A percentile compares a stretch with the other conserved stretches of the same genome.
These are phyloP conservation scores for Protomyces macrosporus DNA, from an alignment of 1,139 yeast genomes.

Conservation along the genomic window DNA sequence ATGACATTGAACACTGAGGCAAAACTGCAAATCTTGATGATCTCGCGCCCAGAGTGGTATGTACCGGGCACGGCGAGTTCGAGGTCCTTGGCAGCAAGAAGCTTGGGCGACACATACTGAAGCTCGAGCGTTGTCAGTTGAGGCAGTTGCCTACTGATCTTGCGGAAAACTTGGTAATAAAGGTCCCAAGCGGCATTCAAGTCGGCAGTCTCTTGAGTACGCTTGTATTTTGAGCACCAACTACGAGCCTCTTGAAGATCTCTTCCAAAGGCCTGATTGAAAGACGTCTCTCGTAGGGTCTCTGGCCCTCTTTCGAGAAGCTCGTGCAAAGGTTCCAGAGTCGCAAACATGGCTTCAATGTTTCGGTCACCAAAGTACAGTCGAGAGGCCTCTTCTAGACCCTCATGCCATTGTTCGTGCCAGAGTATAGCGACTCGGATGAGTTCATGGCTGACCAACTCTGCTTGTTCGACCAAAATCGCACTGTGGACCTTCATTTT, in stretches of 20 bases:
- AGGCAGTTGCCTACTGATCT: slow-evolving; percentile 83
- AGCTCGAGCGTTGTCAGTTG: slow-evolving; percentile 80
- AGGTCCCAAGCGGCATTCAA: slow-evolving; percentile 97
- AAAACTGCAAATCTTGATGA: slow-evolving; percentile 64
- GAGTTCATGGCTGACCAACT: slow-evolving; percentile 84
- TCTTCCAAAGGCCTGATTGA: slow-evolving; percentile 87
- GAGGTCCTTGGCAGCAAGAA: slow-evolving; percentile 70
- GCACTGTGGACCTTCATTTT: slow-evolving; percentile 89
- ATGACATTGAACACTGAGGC: slow-evolving; percentile 85
- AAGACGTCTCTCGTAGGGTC: slow-evolving; percentile 86
- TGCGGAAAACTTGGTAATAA: slow-evolving; percentile 85
- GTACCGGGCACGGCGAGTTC: slow-evolving; percentile 94
- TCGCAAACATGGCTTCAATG: slow-evolving; percentile 88
- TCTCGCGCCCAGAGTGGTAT: slow-evolving; percentile 76
- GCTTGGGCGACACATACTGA: slow-evolving; percentile 87
- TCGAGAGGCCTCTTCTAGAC: slow-evolving; percentile 92
- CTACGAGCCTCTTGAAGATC: slow-evolving; percentile 90
- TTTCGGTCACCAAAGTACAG: slow-evolving; percentile 91
- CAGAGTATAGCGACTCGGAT: slow-evolving; percentile 92
- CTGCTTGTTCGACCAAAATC: slow-evolving; percentile 81
- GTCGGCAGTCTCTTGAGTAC: slow-evolving; percentile 80
- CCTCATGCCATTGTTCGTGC: slow-evolving; percentile 99
- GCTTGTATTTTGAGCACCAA: slow-evolving; percentile 81
- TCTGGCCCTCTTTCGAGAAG: slow-evolving; percentile 82
- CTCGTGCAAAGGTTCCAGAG: slow-evolving; percentile 81